Base-by-base conservation (phyloP, 805 yeast genomes). In the Pichia eremophila region DNA sequence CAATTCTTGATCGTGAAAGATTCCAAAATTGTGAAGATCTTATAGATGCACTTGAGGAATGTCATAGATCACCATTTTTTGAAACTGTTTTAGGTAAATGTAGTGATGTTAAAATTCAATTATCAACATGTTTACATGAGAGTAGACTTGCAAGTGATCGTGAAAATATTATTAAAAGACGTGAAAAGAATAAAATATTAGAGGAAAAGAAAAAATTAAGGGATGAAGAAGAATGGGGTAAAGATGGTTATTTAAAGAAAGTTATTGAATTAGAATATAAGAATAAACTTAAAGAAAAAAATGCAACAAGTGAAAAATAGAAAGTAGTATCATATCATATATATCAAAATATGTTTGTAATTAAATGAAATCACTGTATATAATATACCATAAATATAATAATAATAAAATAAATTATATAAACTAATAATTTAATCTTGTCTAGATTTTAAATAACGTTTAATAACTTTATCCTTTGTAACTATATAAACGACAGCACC, bases 401-500 rank as follows among this genome's bases (percentile, higher is more conserved):
- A n/a, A n/a, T n/a, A n/a, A n/a, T n/a, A n/a, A n/a, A n/a, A n/a
- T n/a, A 10, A 28, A 34, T n/a, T 41, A 32, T 19, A 32, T 28
- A 35, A 18, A 37, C 17, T 32, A 17, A 43, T 32, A 17, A 43
- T 39, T 67, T 75, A 93, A 76, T 93, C 99, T 73, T 91, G 98
- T 68, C 99, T 84, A 48, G 96, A 88, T 72, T 83, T 90, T 68
- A 93, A 78, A 58, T 85, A 79, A 61, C 95, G 80, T 71, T 83
- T 89, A 46, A 81, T 77, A 49, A 93, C 95, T 67, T 87, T 85
- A 63, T 91, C 98, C 69, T 89, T 89, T 42, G 95, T 86, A 45
- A 93, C 79, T 47, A 93, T 72, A 67, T 91, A 91, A 25, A 93
- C 98, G 17, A 87, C 85, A 9, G 95, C 96, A 60, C 99, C 99